phyloP scores from a whole-genome alignment of 306 rosid genomes.

The Cucurbita ficifolia region DNA sequence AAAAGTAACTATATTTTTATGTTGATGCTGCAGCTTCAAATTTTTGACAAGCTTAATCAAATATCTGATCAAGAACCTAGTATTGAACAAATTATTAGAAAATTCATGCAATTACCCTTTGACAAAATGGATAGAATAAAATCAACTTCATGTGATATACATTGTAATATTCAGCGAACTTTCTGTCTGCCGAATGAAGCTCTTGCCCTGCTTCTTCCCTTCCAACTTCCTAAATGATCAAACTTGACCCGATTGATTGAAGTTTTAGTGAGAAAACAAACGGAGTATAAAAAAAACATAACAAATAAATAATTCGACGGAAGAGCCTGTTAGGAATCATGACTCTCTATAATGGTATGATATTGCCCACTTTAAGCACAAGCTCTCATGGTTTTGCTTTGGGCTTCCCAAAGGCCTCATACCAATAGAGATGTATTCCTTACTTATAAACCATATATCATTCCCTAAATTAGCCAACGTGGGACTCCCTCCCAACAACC shows the following conservation, averaged over 20 bases:
- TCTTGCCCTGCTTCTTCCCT: conserved; percentile 87
- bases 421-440: no score
- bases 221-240: conserved; percentile 75
- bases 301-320: neutral
- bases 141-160: conserved; percentile 23
- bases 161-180: conserved; percentile 75
- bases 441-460: no score
- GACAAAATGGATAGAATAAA: conserved; percentile 2
- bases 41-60: conserved; percentile 81
- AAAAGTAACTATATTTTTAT: conserved; percentile 47
- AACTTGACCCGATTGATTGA: conserved; percentile 51
- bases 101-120: neutral
- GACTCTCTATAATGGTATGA: no score
- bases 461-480: no score
- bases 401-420: no score
- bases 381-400: no score
- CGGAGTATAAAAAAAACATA: neutral
- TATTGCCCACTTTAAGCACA: no score
- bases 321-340: neutral
- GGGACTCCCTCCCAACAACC: no score
- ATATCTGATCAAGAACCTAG: conserved; percentile 88
- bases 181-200: conserved; percentile 74
- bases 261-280: conserved; percentile 12
- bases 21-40: conserved; percentile 90
- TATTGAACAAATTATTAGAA: conserved; percentile 10